Evolutionary conservation across 345 rosid species (phyloP), one percentile per base, ranked within the genome.

Genomic region (Hevea brasiliensis): DNA sequence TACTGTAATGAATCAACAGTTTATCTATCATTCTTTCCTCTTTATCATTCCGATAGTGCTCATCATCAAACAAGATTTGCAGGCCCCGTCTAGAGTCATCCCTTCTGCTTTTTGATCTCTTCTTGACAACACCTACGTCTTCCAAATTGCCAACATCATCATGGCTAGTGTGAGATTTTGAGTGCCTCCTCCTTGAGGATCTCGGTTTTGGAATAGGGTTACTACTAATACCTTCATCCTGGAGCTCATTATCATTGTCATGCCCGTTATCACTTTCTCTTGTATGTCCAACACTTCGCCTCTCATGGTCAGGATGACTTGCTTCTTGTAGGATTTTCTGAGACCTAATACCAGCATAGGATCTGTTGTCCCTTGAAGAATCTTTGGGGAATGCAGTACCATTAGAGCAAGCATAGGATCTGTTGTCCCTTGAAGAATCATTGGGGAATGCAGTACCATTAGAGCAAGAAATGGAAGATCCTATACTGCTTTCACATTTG

Each of bases 11-110:
- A 60, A 95, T 81, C 77, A 95, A 82, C 71, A 95, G 91, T 78
- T 83, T 91, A 73, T 92, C 99, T 73, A 92, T 89, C 70, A 89
- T 84, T 85, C 80, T 89, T 73, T 95, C 98, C 87, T 94, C 97
- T 60, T 81, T 85, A 65, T 92, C 93, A n/a, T 77, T 77, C 75
- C 78, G 74, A 58, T 81, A 15, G 15, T 44, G 78, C 63, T 86
- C 92, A 42, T 92, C 91, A 42, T 85, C 94, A 57, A 87, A 73
- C 78, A 89, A 77, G 63, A 88, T 78, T 74, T 88, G 92, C 61
- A 90, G 83, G 54, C 96, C 96, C 70, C 71, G 80, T 62, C 83
- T 86, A 7, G 94, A 79, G 71, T 82, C 90, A 65, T 90, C 89
- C 76, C 81, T 92, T 85, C 91, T 79, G 87, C 85, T 84, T 67